Evolutionary conservation across 2,329 filamentous ascomycete genomes (phyloP).

Genomic region (Beauveria caledonica): DNA sequence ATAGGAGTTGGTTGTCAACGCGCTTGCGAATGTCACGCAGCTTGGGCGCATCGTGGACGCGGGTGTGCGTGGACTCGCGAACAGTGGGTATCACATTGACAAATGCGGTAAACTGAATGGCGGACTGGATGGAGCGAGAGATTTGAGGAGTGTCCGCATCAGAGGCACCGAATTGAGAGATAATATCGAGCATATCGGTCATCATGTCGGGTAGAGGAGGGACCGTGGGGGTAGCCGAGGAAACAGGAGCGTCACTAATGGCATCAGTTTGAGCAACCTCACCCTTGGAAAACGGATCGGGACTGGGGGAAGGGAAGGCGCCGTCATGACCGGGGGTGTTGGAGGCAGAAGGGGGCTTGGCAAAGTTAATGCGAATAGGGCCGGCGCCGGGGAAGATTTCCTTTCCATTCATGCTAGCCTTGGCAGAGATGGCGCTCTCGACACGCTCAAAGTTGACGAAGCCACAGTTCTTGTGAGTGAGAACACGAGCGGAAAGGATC

Average conservation of each 20-base stretch:
- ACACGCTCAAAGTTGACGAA: slow-evolving; percentile 95
- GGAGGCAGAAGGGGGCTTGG: slow-evolving; percentile 86
- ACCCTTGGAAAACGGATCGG: slow-evolving; percentile 65
- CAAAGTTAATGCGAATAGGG: slow-evolving; percentile 91
- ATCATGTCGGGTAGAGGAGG: slow-evolving; percentile 70
- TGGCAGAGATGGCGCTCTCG: slow-evolving; percentile 85
- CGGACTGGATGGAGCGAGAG: slow-evolving; percentile 61
- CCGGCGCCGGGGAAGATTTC: slow-evolving; percentile 97
- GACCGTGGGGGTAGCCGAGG: slow-evolving; percentile 49
- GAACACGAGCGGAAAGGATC: slow-evolving; percentile 82
- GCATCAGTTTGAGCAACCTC: slow-evolving; percentile 31
- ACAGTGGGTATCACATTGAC: slow-evolving; percentile 81
- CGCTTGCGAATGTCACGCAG: slow-evolving; percentile 93
- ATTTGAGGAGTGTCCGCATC: slow-evolving; percentile 71
- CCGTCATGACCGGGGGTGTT: slow-evolving; percentile 85
- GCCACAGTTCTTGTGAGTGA: slow-evolving; percentile 98
- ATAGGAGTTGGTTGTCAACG: slow-evolving; percentile 89
- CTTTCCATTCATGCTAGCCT: slow-evolving; percentile 83
- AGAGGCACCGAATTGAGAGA: slow-evolving; percentile 77
- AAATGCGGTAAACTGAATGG: slow-evolving; percentile 66
- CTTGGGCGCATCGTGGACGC: slow-evolving; percentile 88
- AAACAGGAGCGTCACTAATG: slow-evolving; percentile 29
- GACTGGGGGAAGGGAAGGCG: slow-evolving; percentile 82
- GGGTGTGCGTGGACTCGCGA: slow-evolving; percentile 77
- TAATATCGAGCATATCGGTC: slow-evolving; percentile 76